Evolutionary conservation across 805 yeast genomes (phyloP).

Genomic region (Cyberlindnera nakhonratchasimensis): DNA sequence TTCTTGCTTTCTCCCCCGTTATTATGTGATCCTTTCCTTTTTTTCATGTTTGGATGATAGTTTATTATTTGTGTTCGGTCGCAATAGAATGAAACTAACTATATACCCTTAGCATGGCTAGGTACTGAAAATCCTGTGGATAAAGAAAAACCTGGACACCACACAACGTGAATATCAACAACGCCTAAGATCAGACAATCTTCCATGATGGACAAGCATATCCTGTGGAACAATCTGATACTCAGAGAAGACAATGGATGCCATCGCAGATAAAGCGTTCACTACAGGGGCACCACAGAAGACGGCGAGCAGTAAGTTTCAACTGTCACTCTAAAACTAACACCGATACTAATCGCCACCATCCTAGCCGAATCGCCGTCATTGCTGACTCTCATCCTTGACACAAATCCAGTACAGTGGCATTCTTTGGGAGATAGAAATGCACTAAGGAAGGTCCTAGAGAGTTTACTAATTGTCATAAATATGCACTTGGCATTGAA

Average conservation of each 20-base stretch:
- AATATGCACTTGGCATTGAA: slow-evolving; percentile 87
- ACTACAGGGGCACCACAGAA: slow-evolving; percentile 24
- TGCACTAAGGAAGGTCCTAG: slow-evolving; percentile 39
- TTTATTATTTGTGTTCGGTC: not conserved
- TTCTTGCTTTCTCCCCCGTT: not conserved
- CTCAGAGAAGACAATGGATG: slow-evolving; percentile 59
- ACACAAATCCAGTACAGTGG: slow-evolving; percentile 60
- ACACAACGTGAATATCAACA: not conserved
- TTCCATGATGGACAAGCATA: no score
- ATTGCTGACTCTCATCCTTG: slow-evolving; percentile 71
- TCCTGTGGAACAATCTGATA: no score
- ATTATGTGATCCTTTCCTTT: slow-evolving; percentile 4
- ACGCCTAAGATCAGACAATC: not conserved
- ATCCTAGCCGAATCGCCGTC: slow-evolving; percentile 66
- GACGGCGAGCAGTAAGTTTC: slow-evolving; percentile 33
- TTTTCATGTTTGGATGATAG: not conserved
- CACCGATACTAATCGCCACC: no score
- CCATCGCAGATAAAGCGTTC: slow-evolving; percentile 59
- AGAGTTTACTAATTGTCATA: slow-evolving; percentile 67
- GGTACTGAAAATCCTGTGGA: no score
- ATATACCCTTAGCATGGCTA: no score
- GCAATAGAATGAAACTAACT: no score
- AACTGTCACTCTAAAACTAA: no score
- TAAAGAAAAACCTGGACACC: not conserved
- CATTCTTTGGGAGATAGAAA: slow-evolving; percentile 33